Percentiles rank a stretch among this genome's conserved stretches.
These are phyloP conservation scores for Solanum piurae DNA, from an alignment of 257 asterid genomes.

Conservation along the genomic window DNA sequence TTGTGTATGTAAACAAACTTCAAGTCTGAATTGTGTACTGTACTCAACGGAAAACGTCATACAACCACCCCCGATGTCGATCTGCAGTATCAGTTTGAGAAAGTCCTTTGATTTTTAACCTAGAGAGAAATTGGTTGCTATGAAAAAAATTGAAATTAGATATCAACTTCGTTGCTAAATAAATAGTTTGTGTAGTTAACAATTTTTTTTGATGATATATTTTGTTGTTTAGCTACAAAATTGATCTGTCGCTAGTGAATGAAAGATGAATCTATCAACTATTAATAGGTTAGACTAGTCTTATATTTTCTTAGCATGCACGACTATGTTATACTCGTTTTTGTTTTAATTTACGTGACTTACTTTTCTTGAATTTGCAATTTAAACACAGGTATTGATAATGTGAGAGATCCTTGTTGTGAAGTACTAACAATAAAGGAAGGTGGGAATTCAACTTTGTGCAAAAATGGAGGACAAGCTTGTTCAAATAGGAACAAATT, in stretches of 20 bases:
- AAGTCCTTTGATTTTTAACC: background rate
- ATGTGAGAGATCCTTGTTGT: conserved; percentile 40
- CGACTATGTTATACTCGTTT: background rate
- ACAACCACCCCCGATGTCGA: background rate
- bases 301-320: background rate
- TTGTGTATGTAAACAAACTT: background rate
- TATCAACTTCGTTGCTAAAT: background rate
- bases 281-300: background rate
- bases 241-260: background rate
- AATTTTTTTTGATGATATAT: background rate
- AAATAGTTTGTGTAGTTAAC: background rate
- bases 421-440: conserved; percentile 24
- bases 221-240: background rate
- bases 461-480: conserved; percentile 44
- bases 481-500: conserved; percentile 31
- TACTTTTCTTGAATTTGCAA: background rate
- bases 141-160: background rate
- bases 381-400: conserved; percentile 26
- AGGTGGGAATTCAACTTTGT: conserved; percentile 43
- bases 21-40: background rate
- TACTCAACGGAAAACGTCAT: background rate
- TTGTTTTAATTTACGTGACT: background rate
- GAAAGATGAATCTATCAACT: background rate
- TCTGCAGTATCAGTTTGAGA: background rate
- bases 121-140: background rate